Percentiles rank a stretch among this genome's conserved stretches.
These are phyloP conservation scores for Penicillium cosmopolitanum DNA, from an alignment of 495 filamentous ascomycete species.

Conservation along the genomic window DNA sequence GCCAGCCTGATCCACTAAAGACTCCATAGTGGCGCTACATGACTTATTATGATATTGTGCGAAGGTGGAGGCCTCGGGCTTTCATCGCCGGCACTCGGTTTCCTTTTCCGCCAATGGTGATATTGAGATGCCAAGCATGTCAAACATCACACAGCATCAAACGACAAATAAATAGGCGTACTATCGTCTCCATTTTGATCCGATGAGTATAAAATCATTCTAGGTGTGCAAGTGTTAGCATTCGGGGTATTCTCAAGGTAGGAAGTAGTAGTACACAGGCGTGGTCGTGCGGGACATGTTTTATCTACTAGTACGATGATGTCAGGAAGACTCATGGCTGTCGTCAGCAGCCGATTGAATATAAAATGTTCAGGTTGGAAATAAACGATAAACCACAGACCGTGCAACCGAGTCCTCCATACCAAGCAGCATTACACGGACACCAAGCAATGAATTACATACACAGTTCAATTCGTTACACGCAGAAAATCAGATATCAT, in stretches of 20 bases:
- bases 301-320: slow-evolving; percentile 17
- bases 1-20: background rate
- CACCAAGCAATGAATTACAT: slow-evolving; percentile 30
- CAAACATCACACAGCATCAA: background rate
- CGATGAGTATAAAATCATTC: background rate
- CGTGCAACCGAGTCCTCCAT: slow-evolving; percentile 17
- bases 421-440: slow-evolving; percentile 16
- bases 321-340: slow-evolving; percentile 18
- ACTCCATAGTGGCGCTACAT: slow-evolving; percentile 1
- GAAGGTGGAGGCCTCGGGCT: background rate
- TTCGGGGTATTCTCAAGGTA: background rate
- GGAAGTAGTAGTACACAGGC: too few relatives aligned
- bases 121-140: background rate
- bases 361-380: slow-evolving; percentile 3
- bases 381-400: slow-evolving; percentile 25
- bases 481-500: slow-evolving; percentile 10
- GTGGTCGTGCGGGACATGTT: too few relatives aligned
- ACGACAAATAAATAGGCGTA: too few relatives aligned
- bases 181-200: too few relatives aligned
- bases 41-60: slow-evolving; percentile 8
- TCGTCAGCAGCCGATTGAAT: slow-evolving; percentile 11
- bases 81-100: slow-evolving; percentile 11
- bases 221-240: background rate
- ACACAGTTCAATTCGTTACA: slow-evolving; percentile 23
- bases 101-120: slow-evolving; percentile 20